Evolutionary conservation across 306 rosid species (phyloP).

Genomic region (Trifolium dubium): DNA sequence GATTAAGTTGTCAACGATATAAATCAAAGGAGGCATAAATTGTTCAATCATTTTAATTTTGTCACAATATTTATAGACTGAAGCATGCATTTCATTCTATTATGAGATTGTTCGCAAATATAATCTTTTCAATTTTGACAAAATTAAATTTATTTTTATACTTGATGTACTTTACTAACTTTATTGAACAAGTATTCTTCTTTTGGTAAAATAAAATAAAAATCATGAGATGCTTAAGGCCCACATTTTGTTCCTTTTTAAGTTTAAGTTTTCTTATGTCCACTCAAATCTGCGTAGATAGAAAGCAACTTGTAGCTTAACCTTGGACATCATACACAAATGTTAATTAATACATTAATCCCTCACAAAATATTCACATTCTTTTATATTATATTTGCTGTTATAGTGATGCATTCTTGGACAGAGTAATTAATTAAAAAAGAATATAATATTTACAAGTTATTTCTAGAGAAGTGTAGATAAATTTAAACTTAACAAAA

Average conservation of each 20-base stretch:
- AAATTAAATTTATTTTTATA: too few relatives aligned
- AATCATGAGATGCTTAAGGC: neutral
- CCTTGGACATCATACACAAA: neutral
- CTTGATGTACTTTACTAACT: too few relatives aligned
- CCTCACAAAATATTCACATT: neutral
- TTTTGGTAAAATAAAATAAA: too few relatives aligned
- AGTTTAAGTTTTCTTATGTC: constrained; percentile 30
- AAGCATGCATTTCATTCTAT: too few relatives aligned
- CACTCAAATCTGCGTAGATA: constrained; percentile 49
- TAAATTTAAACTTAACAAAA: neutral
- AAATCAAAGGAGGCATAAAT: too few relatives aligned
- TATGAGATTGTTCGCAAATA: too few relatives aligned
- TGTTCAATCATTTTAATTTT: too few relatives aligned
- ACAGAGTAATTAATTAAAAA: neutral
- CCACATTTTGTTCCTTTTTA: constrained; percentile 42
- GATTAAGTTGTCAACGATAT: too few relatives aligned
- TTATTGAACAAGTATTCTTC: too few relatives aligned
- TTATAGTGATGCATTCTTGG: constrained; percentile 7
- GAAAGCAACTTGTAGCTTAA: constrained; percentile 43
- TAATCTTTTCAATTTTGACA: too few relatives aligned
- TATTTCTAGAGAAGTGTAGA: neutral
- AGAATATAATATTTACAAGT: neutral
- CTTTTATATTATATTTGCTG: neutral
- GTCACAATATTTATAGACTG: too few relatives aligned
- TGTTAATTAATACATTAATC: neutral